A percentile compares a stretch with the other conserved stretches of the same genome.
phyloP scores from a whole-genome alignment of 140 eudicot species.

The Oenanthe javanica region DNA sequence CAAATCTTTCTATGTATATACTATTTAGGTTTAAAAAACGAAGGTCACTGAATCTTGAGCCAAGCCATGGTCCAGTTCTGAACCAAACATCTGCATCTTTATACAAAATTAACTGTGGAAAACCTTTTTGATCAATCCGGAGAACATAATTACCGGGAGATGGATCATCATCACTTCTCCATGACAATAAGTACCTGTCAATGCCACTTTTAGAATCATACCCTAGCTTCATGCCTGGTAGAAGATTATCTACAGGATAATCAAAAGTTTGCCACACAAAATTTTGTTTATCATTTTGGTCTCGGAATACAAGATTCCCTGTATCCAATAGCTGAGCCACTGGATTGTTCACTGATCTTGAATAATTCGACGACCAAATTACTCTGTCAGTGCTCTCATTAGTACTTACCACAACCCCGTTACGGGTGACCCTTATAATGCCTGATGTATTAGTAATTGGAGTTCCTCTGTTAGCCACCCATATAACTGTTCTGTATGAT shows the following conservation, averaged over 20 bases:
- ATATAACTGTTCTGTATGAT: too few species aligned
- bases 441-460: too few species aligned
- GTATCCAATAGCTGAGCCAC: too few species aligned
- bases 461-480: too few species aligned
- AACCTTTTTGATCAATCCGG: neutral
- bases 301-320: too few species aligned
- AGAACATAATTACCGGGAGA: neutral
- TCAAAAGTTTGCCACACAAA: too few species aligned
- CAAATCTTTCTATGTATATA: neutral
- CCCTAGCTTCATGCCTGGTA: slow-evolving; percentile 1
- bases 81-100: neutral
- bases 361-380: too few species aligned
- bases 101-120: neutral
- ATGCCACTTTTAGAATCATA: neutral
- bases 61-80: slow-evolving; percentile 9
- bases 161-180: neutral
- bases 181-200: neutral
- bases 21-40: neutral
- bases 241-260: neutral
- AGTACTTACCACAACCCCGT: too few species aligned
- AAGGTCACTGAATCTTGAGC: slow-evolving; percentile 9
- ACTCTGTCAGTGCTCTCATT: too few species aligned
- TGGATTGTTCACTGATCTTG: too few species aligned
- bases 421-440: too few species aligned
- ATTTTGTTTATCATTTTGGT: too few species aligned